Percentiles rank a stretch among this genome's conserved stretches.
These are phyloP conservation scores for Pichia ethanolica DNA, from an alignment of 805 yeast genomes.

Conservation along the genomic window DNA sequence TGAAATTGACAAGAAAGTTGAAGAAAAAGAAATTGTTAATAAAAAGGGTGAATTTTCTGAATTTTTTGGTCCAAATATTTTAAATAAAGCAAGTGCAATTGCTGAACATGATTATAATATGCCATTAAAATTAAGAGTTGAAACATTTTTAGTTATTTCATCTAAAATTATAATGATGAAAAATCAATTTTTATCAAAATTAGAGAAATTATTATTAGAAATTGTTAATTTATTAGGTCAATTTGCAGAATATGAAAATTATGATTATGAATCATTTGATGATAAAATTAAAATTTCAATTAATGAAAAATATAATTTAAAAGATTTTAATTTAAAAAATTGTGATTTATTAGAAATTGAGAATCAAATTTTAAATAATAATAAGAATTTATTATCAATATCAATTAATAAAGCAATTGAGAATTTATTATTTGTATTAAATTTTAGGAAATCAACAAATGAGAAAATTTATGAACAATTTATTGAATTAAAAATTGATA, in stretches of 20 bases:
- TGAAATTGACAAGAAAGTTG: neutral
- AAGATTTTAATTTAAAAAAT: neutral
- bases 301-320: neutral
- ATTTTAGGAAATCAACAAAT: constrained; percentile 11
- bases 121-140: constrained; percentile 13
- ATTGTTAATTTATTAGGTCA: constrained; percentile 11
- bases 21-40: neutral
- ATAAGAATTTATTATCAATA: neutral
- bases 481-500: constrained; percentile 11
- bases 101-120: constrained; percentile 1
- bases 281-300: neutral
- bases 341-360: neutral
- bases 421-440: constrained; percentile 3
- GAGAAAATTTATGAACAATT: constrained; percentile 12
- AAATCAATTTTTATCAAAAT: constrained; percentile 10
- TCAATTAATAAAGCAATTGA: neutral
- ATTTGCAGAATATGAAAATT: constrained; percentile 8
- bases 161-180: constrained; percentile 16
- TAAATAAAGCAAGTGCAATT: constrained; percentile 4
- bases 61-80: constrained; percentile 10
- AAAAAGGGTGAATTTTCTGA: constrained; percentile 5
- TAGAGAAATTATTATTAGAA: constrained; percentile 11
- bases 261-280: neutral
- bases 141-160: constrained; percentile 21
- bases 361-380: neutral